phyloP scores from a whole-genome alignment of 306 rosid genomes.

The Cucurbita argyrosperma region DNA sequence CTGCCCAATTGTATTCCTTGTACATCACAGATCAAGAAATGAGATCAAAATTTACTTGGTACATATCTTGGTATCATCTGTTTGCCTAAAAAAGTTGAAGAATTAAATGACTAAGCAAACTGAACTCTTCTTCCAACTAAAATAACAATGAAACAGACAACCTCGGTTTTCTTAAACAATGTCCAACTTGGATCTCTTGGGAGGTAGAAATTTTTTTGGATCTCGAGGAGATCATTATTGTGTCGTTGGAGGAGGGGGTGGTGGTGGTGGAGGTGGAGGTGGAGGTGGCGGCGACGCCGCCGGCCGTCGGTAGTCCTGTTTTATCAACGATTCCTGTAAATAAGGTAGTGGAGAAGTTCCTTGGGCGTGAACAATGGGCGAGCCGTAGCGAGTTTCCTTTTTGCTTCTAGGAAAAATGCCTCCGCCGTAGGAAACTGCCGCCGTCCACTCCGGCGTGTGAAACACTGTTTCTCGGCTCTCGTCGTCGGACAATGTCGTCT shows the following conservation, averaged over 20 bases:
- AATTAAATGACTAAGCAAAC: neutral
- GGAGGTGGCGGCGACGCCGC: constrained; percentile 10
- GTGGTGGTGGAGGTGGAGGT: constrained; percentile 11
- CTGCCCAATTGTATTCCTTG: neutral
- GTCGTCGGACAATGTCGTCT: constrained; percentile 32
- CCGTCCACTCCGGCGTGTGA: constrained; percentile 66
- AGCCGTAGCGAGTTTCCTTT: neutral
- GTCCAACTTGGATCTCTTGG: constrained; percentile 30
- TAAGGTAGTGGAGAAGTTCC: constrained; percentile 69
- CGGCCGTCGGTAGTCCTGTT: constrained; percentile 15
- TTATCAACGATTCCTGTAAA: constrained; percentile 25
- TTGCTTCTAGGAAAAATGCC: constrained; percentile 34
- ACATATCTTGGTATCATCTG: neutral
- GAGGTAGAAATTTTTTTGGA: constrained; percentile 5
- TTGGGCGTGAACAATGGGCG: constrained; percentile 46
- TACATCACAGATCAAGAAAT: neutral
- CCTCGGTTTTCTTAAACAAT: neutral
- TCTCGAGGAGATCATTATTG: neutral
- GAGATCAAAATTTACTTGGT: neutral
- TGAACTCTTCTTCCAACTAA: neutral
- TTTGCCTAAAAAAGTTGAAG: neutral
- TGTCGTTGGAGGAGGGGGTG: constrained; percentile 13
- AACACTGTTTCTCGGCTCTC: constrained; percentile 38
- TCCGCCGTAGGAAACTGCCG: constrained; percentile 43
- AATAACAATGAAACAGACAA: neutral